These are phyloP conservation scores for Diaporthe citri DNA, from an alignment of 2,329 filamentous ascomycete species.

Conservation along the genomic window DNA sequence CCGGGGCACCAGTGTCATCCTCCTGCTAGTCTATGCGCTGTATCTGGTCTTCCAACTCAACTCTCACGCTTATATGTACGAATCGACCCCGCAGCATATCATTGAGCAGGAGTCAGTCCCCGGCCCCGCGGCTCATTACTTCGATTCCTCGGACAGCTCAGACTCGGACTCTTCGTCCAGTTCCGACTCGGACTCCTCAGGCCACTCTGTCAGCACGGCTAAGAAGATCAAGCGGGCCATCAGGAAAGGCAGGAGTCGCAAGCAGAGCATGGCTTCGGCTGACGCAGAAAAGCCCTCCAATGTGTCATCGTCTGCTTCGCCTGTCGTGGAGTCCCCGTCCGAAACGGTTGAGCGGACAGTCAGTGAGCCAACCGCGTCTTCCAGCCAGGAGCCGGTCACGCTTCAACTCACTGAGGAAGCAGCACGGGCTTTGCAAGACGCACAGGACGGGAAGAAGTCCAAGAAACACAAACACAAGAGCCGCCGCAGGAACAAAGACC, in stretches of 20 bases:
- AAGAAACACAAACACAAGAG: conserved; percentile 34
- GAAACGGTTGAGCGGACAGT: conserved; percentile 16
- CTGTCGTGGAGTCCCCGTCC: conserved; percentile 13
- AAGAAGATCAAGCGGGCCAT: conserved; percentile 76
- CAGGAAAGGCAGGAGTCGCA: conserved; percentile 72
- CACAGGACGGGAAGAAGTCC: conserved; percentile 43
- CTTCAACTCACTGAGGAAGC: conserved; percentile 37
- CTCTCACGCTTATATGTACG: conserved; percentile 76
- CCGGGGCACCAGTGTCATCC: conserved; percentile 80
- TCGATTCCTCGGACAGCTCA: conserved; percentile 65
- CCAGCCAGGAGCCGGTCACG: conserved; percentile 34
- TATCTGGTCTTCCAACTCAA: conserved; percentile 85
- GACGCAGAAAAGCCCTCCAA: conserved; percentile 53
- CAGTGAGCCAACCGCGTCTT: conserved; percentile 42
- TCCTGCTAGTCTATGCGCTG: conserved; percentile 78
- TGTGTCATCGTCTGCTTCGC: conserved; percentile 4
- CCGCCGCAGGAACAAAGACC: conserved; percentile 46
- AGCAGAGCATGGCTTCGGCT: conserved; percentile 67
- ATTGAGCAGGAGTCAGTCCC: conserved; percentile 74
- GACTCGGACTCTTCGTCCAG: conserved; percentile 55
- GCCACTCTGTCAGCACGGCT: conserved; percentile 59
- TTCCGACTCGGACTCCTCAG: conserved; percentile 70
- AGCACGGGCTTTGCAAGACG: conserved; percentile 32
- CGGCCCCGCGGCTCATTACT: conserved; percentile 75
- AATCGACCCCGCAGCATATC: conserved; percentile 76